These are phyloP conservation scores for Aspergillus sp. DNA, from an alignment of 2,329 filamentous ascomycete genomes.

Conservation along the genomic window DNA sequence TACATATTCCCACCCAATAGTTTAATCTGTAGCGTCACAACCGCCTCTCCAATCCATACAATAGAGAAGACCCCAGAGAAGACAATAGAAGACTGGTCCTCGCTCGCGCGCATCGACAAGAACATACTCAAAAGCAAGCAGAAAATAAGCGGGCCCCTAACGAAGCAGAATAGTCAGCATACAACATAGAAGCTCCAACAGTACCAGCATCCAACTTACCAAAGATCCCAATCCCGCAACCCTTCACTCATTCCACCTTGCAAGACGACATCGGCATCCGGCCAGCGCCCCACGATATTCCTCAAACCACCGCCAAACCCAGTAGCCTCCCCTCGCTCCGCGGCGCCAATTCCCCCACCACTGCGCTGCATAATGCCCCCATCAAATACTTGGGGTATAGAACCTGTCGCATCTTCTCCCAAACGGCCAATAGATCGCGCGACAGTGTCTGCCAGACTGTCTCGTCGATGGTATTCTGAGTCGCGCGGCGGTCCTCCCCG, in stretches of 20 bases:
- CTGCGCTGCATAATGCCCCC: slow-evolving; percentile 55
- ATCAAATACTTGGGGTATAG: slow-evolving; percentile 94
- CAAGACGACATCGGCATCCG: slow-evolving; percentile 61
- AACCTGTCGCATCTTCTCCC: slow-evolving; percentile 97
- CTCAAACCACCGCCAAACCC: slow-evolving; percentile 47
- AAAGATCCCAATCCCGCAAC: slow-evolving; percentile 93
- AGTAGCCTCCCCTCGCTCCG: slow-evolving; percentile 52
- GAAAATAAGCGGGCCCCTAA: slow-evolving; percentile 85
- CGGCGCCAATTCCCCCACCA: slow-evolving; percentile 50
- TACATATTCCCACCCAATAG: slow-evolving; percentile 95
- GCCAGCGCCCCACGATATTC: slow-evolving; percentile 59
- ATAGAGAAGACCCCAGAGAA: slow-evolving; percentile 96
- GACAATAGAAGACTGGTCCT: slow-evolving; percentile 78
- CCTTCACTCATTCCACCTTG: slow-evolving; percentile 79
- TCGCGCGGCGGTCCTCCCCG: slow-evolving; percentile 85
- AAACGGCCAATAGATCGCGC: slow-evolving; percentile 84
- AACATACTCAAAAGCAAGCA: slow-evolving; percentile 84
- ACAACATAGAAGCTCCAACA: neutral
- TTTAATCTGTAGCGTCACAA: slow-evolving; percentile 98
- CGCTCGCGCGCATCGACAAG: slow-evolving; percentile 73
- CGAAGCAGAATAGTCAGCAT: slow-evolving; percentile 3
- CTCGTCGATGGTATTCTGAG: slow-evolving; percentile 93
- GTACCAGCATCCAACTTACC: slow-evolving; percentile 42
- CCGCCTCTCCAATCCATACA: slow-evolving; percentile 93
- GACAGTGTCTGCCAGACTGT: slow-evolving; percentile 95